Conservation (phyloP, 805 yeast species). For the Schizosaccharomyces osmophilus region DNA sequence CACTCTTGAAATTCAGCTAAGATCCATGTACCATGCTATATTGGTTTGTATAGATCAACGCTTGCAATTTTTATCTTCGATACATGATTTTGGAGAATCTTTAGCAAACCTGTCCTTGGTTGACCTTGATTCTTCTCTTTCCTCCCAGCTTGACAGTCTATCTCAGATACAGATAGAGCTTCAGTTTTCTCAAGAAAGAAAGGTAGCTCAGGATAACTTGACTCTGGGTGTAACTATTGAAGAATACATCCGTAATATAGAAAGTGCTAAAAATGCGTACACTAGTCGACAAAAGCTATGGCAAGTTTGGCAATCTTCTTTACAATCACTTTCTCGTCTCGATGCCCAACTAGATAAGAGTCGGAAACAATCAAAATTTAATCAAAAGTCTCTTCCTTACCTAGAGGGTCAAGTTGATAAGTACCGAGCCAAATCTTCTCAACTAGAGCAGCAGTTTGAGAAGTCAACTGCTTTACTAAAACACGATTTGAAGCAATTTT, state of each 20-base stretch:
- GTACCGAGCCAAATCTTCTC: conserved; percentile 27
- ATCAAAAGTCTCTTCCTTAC: conserved; percentile 34
- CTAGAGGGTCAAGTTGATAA: conserved; percentile 35
- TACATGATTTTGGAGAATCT: conserved; percentile 39
- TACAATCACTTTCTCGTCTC: conserved; percentile 25
- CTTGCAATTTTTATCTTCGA: conserved; percentile 15
- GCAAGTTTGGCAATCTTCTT: conserved; percentile 21
- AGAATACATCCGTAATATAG: conserved; percentile 57
- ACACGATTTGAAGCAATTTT: conserved; percentile 42
- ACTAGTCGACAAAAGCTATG: conserved; percentile 42
- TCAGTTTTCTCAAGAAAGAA: conserved; percentile 49
- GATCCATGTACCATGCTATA: conserved; percentile 34
- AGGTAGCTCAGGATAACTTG: conserved; percentile 60
- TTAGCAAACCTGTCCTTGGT: conserved; percentile 40
- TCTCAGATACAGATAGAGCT: conserved; percentile 47
- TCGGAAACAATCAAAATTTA: conserved; percentile 24
- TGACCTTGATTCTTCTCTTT: conserved; percentile 45
- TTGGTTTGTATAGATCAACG: background rate
- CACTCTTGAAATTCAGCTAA: conserved; percentile 46
- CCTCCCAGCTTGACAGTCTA: conserved; percentile 42
- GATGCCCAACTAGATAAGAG: conserved; percentile 23
- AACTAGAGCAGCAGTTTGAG: conserved; percentile 36
- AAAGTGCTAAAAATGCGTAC: conserved; percentile 49
- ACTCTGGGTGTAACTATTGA: conserved; percentile 72
- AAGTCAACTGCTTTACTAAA: conserved; percentile 40